Conservation (phyloP, 305 asterid species). For the Coffea humblotiana region DNA sequence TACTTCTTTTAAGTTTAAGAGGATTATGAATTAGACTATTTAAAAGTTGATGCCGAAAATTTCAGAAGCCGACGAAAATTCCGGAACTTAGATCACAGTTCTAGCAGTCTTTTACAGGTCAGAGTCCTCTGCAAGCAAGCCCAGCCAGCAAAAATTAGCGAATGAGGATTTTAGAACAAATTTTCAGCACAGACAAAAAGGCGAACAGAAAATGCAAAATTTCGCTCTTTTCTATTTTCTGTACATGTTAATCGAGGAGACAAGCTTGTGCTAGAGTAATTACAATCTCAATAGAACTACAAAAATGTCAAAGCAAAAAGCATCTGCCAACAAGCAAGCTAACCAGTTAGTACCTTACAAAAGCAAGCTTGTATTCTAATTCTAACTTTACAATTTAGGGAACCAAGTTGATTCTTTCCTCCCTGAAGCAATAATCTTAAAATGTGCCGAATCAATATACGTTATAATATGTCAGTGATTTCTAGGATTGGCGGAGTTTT, state of each 20-base stretch:
- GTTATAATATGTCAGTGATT: neutral
- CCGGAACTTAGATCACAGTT: neutral
- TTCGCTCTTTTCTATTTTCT: neutral
- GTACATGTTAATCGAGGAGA: neutral
- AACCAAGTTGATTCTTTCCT: neutral
- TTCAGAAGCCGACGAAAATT: neutral
- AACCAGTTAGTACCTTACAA: neutral
- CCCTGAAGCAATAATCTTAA: neutral
- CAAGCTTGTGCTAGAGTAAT: neutral
- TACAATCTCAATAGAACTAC: neutral
- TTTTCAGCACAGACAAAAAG: neutral
- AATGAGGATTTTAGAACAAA: too few relatives aligned
- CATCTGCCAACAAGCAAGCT: neutral
- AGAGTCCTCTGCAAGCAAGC: neutral
- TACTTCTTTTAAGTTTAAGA: too few relatives aligned
- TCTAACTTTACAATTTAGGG: constrained; percentile 11
- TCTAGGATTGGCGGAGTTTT: constrained; percentile 39
- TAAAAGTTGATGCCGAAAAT: neutral
- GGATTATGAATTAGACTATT: neutral
- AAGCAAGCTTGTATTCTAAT: neutral
- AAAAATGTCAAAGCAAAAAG: neutral
- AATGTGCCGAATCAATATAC: neutral
- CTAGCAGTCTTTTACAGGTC: neutral
- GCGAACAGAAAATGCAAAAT: neutral
- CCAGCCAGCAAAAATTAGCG: neutral